phyloP scores from a whole-genome alignment of 768 basidiomycete genomes.

The Amanita molliuscula region DNA sequence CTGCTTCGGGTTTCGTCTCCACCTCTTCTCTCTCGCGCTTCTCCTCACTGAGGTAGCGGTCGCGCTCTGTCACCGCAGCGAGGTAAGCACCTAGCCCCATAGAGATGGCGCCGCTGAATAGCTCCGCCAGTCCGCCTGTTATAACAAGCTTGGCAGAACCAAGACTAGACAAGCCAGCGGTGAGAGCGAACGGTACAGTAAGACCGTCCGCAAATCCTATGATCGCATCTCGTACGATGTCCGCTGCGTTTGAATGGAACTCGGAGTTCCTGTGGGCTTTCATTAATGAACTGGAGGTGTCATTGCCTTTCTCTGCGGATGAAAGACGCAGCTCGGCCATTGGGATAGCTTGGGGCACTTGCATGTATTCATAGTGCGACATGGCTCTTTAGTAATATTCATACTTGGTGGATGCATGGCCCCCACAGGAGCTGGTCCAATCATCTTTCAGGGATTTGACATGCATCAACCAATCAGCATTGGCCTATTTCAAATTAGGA shows the following conservation, averaged over 20 bases:
- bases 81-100: conserved; percentile 1
- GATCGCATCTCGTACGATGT: not conserved
- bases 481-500: no score
- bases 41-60: conserved; percentile 2
- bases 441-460: no score
- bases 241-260: not conserved
- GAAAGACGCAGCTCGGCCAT: not conserved
- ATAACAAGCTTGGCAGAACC: conserved; percentile 1
- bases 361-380: no score
- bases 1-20: not conserved
- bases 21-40: not conserved
- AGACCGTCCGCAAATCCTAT: conserved; percentile 2
- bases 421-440: no score
- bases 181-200: conserved; percentile 1
- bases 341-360: not conserved
- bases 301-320: not conserved
- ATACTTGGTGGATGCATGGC: no score
- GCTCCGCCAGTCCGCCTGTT: not conserved
- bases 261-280: not conserved
- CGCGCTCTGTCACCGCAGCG: conserved; percentile 2
- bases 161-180: conserved; percentile 2
- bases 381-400: no score
- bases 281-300: not conserved
- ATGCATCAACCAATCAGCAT: no score
- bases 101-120: conserved; percentile 2